A percentile compares a stretch with the other conserved stretches of the same genome.
Conservation (phyloP, 148 eudicot species). For the Polygonum maritimum region DNA sequence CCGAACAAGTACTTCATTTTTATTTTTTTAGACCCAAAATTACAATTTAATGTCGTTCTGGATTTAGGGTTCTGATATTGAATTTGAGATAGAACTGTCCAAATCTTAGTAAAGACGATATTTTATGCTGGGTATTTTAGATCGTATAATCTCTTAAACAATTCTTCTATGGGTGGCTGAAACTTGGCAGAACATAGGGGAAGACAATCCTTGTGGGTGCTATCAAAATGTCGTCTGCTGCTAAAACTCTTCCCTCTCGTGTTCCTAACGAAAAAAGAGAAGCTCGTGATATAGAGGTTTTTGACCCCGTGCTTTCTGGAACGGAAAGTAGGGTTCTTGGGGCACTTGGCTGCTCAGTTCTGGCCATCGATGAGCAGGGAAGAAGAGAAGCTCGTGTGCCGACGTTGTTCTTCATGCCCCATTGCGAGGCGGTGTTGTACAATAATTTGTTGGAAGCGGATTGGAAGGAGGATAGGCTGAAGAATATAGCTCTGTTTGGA, state of each 20-base stretch:
- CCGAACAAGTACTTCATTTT: too few relatives aligned
- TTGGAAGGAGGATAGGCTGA: constrained; percentile 40
- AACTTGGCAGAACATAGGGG: background rate
- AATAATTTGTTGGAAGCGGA: constrained; percentile 65
- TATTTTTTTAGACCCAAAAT: too few relatives aligned
- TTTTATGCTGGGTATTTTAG: background rate
- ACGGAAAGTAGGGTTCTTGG: constrained; percentile 50
- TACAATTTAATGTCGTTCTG: too few relatives aligned
- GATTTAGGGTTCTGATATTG: background rate
- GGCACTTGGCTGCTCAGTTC: constrained; percentile 53
- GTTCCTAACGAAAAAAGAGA: constrained; percentile 36
- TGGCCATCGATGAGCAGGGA: constrained; percentile 65
- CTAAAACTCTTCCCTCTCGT: constrained; percentile 21
- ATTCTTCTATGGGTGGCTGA: background rate
- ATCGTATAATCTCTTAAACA: background rate
- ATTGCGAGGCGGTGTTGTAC: constrained; percentile 72
- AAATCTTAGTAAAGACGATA: background rate
- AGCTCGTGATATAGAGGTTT: constrained; percentile 56
- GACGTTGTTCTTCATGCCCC: constrained; percentile 78
- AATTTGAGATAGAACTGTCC: background rate
- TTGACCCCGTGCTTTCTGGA: constrained; percentile 71
- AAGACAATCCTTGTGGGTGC: background rate
- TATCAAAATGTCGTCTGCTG: constrained; percentile 31
- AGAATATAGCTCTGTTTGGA: constrained; percentile 45
- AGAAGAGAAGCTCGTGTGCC: constrained; percentile 45